Conservation (phyloP, 352 stramenopile genomes). For the Pythium chondricola region DNA sequence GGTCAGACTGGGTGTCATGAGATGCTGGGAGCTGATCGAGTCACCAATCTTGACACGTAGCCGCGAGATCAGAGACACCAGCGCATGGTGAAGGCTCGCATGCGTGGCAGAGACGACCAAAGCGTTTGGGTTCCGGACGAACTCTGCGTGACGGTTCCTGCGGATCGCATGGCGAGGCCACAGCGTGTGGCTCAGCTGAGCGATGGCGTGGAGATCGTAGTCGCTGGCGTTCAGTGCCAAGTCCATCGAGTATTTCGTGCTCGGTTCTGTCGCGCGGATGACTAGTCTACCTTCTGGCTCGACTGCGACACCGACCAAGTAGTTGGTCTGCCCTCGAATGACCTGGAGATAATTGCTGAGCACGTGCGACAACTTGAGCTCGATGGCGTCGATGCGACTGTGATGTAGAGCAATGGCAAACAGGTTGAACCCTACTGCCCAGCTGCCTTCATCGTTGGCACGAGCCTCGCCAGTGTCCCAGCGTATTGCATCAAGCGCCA, state of each 20-base stretch:
- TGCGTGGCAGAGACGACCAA: conserved; percentile 36
- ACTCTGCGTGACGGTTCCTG: conserved; percentile 9
- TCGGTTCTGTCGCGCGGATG: conserved; percentile 40
- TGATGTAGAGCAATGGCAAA: conserved; percentile 41
- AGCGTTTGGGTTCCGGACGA: conserved; percentile 18
- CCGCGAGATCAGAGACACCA: conserved; percentile 29
- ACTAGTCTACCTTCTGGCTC: conserved; percentile 23
- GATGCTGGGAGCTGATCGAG: conserved; percentile 19
- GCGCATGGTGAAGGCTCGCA: conserved; percentile 26
- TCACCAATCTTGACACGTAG: conserved; percentile 21
- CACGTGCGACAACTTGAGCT: conserved; percentile 40
- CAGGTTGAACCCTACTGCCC: conserved; percentile 31
- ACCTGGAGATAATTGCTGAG: conserved; percentile 31
- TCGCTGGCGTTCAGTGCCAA: conserved; percentile 45
- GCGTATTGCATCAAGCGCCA: conserved; percentile 41
- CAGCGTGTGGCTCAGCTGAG: conserved; percentile 9
- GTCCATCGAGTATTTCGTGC: conserved; percentile 50
- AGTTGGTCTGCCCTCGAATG: conserved; percentile 34
- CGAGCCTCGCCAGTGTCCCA: conserved; percentile 14
- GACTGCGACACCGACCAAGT: conserved; percentile 35
- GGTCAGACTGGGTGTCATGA: conserved; percentile 31
- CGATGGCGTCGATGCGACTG: conserved; percentile 40
- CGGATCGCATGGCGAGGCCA: conserved; percentile 5
- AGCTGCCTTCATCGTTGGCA: conserved; percentile 19
- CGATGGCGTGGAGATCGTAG: conserved; percentile 20